Evolutionary conservation across 2,329 filamentous ascomycete genomes (phyloP).

Genomic region (Cercospora beticola): DNA sequence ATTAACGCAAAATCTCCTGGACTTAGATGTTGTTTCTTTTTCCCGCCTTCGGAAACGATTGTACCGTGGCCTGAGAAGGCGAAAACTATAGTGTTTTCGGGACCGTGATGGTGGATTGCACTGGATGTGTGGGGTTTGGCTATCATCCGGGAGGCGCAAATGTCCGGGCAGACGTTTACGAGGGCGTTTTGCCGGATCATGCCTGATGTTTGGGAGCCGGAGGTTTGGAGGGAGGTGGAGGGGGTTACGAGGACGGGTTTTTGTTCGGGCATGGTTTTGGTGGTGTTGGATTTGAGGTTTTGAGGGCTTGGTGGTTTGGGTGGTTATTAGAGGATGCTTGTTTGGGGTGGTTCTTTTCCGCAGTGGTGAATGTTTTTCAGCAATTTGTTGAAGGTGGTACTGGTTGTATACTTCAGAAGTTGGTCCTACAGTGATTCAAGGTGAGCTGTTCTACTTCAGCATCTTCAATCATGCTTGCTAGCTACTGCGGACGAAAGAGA

Average conservation of each 20-base stretch:
- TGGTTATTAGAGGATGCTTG: background rate
- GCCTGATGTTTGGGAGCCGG: constrained; percentile 50
- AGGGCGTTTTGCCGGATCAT: constrained; percentile 54
- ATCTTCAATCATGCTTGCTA: background rate
- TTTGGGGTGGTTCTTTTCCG: background rate
- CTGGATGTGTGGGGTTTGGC: constrained; percentile 62
- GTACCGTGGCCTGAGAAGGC: constrained; percentile 61
- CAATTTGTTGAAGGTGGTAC: background rate
- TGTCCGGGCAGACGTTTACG: constrained; percentile 61
- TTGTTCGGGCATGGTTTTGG: constrained; percentile 23
- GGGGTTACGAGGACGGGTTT: constrained; percentile 55
- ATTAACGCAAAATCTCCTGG: constrained; percentile 70
- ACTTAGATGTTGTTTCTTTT: constrained; percentile 57
- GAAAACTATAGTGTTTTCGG: constrained; percentile 64
- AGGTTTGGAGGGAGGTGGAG: constrained; percentile 47
- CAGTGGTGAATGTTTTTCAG: background rate
- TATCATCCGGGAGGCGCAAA: constrained; percentile 67
- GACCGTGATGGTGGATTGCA: constrained; percentile 67
- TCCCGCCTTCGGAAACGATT: constrained; percentile 59
- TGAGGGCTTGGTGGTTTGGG: background rate
- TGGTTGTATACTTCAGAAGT: background rate
- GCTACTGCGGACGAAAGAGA: constrained; percentile 9
- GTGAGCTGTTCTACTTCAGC: background rate
- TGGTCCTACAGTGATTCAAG: background rate
- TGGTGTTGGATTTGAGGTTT: background rate